A percentile compares a stretch with the other conserved stretches of the same genome.
Evolutionary conservation across 192 early-diverging fungal species (phyloP).

Genomic region (Globomyces pollinis-pini): DNA sequence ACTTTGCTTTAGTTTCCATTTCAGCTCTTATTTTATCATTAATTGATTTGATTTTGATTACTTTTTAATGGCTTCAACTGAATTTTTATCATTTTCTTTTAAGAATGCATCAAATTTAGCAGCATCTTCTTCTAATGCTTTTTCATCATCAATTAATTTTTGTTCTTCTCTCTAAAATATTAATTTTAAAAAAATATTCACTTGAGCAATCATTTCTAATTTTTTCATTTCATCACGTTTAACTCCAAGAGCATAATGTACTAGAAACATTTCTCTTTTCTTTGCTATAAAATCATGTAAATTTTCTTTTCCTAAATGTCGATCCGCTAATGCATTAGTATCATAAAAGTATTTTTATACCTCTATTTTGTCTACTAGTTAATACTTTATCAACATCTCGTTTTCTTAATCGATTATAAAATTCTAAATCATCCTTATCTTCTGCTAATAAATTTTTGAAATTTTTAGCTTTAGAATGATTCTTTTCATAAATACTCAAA

Average conservation of each 20-base stretch:
- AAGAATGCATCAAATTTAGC: constrained; percentile 54
- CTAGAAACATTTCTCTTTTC: constrained; percentile 55
- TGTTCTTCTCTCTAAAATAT: constrained; percentile 44
- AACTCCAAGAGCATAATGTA: constrained; percentile 52
- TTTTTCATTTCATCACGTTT: constrained; percentile 53
- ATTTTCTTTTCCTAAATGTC: constrained; percentile 49
- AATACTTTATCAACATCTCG: constrained; percentile 44
- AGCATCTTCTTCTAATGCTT: constrained; percentile 52
- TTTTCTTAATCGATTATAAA: constrained; percentile 39
- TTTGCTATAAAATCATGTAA: constrained; percentile 51
- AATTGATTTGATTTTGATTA: no score
- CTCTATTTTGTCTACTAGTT: constrained; percentile 36
- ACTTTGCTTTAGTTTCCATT: constrained; percentile 52
- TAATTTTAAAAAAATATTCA: constrained; percentile 10
- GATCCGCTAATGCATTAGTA: constrained; percentile 38
- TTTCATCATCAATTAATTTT: constrained; percentile 53
- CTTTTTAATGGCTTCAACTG: constrained; percentile 53
- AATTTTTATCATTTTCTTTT: constrained; percentile 57
- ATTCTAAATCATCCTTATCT: constrained; percentile 43
- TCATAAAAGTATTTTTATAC: constrained; percentile 14
- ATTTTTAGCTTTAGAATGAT: constrained; percentile 35
- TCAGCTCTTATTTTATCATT: constrained; percentile 43
- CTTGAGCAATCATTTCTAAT: constrained; percentile 51
- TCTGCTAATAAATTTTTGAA: constrained; percentile 49
- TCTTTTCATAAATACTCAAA: constrained; percentile 42